phyloP scores from a whole-genome alignment of 345 rosid genomes.

The Rhizophora mangle region DNA sequence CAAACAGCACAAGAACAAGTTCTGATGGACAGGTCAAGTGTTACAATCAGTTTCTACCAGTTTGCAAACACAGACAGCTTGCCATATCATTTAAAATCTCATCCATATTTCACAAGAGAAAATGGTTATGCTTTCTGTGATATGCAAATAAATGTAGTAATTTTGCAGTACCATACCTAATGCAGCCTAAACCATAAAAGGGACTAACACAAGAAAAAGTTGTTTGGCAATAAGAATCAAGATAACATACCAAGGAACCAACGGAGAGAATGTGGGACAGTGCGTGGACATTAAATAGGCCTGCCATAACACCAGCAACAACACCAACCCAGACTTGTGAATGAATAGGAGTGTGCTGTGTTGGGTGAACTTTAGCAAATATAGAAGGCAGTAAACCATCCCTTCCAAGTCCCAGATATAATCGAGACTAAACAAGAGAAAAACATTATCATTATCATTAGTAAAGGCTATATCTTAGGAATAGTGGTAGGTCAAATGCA shows the following conservation, averaged over 20 bases:
- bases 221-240: neutral
- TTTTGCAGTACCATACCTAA: neutral
- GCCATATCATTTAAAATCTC: neutral
- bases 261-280: slow-evolving; percentile 96
- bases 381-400: slow-evolving; percentile 89
- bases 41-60: neutral
- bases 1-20: neutral
- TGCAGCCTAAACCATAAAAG: neutral
- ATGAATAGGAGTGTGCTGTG: slow-evolving; percentile 75
- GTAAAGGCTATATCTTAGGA: too few relatives aligned
- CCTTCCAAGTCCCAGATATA: slow-evolving; percentile 92
- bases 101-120: neutral
- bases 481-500: neutral
- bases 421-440: slow-evolving; percentile 64
- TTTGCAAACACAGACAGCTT: slow-evolving; percentile 1
- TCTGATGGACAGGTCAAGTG: slow-evolving; percentile 1
- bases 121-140: neutral
- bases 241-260: slow-evolving; percentile 75
- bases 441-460: slow-evolving; percentile 20
- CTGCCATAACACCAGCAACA: slow-evolving; percentile 71
- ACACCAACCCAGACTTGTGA: slow-evolving; percentile 97
- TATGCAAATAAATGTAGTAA: slow-evolving; percentile 1
- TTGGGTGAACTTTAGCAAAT: slow-evolving; percentile 81
- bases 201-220: neutral
- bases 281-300: slow-evolving; percentile 69